Evolutionary conservation across 73 alveolate species (phyloP).

Genomic region (Paramecium tetraurelia): DNA sequence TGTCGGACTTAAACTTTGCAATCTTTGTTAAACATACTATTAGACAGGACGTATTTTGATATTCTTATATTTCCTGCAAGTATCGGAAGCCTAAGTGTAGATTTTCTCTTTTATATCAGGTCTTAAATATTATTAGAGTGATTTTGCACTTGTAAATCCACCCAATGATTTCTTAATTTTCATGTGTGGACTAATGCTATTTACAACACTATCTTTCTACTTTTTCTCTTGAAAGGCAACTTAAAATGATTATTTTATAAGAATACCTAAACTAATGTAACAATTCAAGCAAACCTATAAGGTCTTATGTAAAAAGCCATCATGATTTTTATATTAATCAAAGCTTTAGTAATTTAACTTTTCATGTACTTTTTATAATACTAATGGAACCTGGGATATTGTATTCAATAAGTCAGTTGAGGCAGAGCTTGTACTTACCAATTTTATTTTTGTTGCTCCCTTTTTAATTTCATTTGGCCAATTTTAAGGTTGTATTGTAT

Average conservation of each 20-base stretch:
- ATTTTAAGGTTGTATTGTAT: background rate
- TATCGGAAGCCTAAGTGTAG: background rate
- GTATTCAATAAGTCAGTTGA: background rate
- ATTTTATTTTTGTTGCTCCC: background rate
- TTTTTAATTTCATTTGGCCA: constrained; percentile 39
- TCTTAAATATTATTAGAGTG: background rate
- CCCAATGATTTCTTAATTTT: background rate
- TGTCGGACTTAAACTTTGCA: background rate
- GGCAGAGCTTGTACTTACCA: background rate
- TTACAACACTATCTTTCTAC: background rate
- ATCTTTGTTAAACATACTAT: background rate
- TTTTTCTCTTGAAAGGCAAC: background rate
- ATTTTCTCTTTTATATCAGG: background rate
- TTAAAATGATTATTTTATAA: background rate
- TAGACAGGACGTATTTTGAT: background rate
- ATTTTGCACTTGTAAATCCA: background rate
- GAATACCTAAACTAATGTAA: constrained; percentile 12
- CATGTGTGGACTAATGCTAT: background rate
- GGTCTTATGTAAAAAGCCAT: background rate
- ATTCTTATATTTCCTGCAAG: background rate
- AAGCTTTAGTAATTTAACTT: background rate
- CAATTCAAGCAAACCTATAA: constrained; percentile 24
- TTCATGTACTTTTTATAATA: constrained; percentile 14
- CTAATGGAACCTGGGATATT: background rate
- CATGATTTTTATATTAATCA: background rate